Base-by-base conservation (phyloP, 2,329 filamentous ascomycete genomes). In the Colletotrichum lupini region DNA sequence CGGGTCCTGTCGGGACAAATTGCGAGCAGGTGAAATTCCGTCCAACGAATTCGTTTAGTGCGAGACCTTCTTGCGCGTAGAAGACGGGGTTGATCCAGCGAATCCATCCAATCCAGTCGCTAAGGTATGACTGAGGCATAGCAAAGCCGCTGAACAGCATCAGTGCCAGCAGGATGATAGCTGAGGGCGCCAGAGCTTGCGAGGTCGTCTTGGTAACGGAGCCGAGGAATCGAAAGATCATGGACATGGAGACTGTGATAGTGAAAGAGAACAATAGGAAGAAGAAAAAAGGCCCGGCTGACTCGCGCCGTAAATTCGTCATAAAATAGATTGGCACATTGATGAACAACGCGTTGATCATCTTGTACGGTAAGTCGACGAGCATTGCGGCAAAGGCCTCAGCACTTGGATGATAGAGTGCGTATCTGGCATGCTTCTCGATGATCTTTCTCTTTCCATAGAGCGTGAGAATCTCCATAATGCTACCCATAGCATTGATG, bases 61-160 rank as follows among this genome's bases (percentile, higher is more conserved):
- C 82, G 1, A 94, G 89, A 2, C 89, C 89, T 79, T 94, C 92
- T 75, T 92, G 93, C 1, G 88, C 87, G 76, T 93, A 94, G 0
- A 82, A 77, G 1, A 77, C 78, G 0, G 87, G 87, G 68, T 89
- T 89, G 72, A 88, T 77, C 67, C 87, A 89, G 76, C 85, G 89
- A 14, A 92, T 81, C 92, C 87, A 92, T 49, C 90, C 76, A 73
- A 83, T 77, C 82, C 82, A 84, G 5, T 77, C 79, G 22, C 79
- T 80, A 78, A 83, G 82, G n/a, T 72, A 82, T 3, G 80, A 78
- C 5, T 81, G 79, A 0, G 86, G 85, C 19, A 88, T 80, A 5
- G 83, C 80, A 71, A 88, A 89, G 0, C 87, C 87, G 2, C 88
- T 89, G 75, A 89, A 91, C 22, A 90, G 84, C 55, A 90, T 84